Evolutionary conservation across 2,329 filamentous ascomycete genomes (phyloP), one percentile per base, ranked within the genome.

Genomic region (Rugonectria rugulosa): DNA sequence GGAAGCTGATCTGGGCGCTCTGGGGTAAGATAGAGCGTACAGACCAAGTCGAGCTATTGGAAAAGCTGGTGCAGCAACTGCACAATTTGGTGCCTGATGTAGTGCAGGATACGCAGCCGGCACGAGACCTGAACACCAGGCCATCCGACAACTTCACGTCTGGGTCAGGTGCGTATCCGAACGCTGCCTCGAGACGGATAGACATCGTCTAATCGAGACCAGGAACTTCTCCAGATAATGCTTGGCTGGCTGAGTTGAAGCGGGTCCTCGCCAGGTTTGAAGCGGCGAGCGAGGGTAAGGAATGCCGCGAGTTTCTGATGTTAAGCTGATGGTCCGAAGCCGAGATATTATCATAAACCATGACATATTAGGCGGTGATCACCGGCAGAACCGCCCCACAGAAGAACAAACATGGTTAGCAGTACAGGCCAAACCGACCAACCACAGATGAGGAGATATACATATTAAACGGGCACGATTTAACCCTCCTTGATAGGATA

Each of bases 21-120:
- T 17, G 47, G 37, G 47, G 47, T 29, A 51, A 51, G 38, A 23
- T 19, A 43, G 19, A 36, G 26, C 47, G 47, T 27, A 26, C 37
- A 26, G 38, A 36, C 12, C 47, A 51, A 20, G 47, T 51, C 37
- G 26, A 36, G 37, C 36, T 51, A 19, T 40, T 51, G 14, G 37
- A 34, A 31, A 43, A 17, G 26, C 47, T 51, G 14, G 47, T 51
- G 37, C 47, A 51, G 14, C 37, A 51, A 38, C 15, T 50, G 26
- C 46, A 50, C 37, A 42, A 43, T 29, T 36, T 51, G 38, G 47
- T 51, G 11, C 47, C 47, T 20, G 15, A 43, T 43, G 40, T 23
- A 43, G 40, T 43, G 40, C 21, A 43, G 40, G 21, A 23, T 27
- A 43, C 40, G 40, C 40, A 23, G 26, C 21, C 23, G 17, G 40